phyloP scores from a whole-genome alignment of 2,329 filamentous ascomycete species.

The Claviceps fusiformis region DNA sequence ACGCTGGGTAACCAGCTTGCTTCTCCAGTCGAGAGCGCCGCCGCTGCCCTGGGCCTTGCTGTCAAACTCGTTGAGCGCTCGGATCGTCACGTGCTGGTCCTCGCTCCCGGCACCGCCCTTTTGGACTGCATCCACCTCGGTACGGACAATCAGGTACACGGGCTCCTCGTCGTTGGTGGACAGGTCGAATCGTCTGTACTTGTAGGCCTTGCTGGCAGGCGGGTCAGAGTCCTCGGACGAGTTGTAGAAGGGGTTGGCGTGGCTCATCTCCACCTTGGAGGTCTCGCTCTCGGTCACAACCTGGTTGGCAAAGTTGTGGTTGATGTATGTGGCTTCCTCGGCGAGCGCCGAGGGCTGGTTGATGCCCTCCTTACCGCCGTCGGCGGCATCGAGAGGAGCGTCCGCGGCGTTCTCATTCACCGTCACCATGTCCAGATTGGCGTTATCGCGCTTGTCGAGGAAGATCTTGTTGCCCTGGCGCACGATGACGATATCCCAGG shows the following conservation, averaged over 20 bases:
- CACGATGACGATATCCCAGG: conserved; percentile 93
- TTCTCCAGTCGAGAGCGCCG: conserved; percentile 91
- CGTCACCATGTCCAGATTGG: conserved; percentile 89
- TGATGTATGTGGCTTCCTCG: conserved; percentile 97
- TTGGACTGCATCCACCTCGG: conserved; percentile 87
- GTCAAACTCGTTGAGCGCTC: conserved; percentile 98
- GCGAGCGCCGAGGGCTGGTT: conserved; percentile 90
- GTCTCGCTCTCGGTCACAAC: conserved; percentile 72
- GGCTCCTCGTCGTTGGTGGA: conserved; percentile 91
- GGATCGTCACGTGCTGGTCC: conserved; percentile 82
- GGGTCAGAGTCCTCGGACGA: conserved; percentile 83
- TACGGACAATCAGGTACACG: conserved; percentile 82
- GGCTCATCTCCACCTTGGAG: conserved; percentile 67
- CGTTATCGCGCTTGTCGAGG: conserved; percentile 95
- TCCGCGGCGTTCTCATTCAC: conserved; percentile 98
- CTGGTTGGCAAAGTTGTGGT: conserved; percentile 98
- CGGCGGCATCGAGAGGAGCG: conserved; percentile 78
- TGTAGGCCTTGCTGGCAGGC: conserved; percentile 92
- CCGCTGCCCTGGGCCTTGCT: conserved; percentile 93
- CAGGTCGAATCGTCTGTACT: conserved; percentile 93
- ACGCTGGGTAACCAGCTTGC: conserved; percentile 84
- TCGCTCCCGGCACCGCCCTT: conserved; percentile 90
- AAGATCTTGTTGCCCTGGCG: conserved; percentile 94
- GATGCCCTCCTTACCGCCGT: conserved; percentile 85
- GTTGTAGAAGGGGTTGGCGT: conserved; percentile 98